Base-by-base conservation (phyloP, 495 filamentous ascomycete genomes). In the Podospora fimiseda region DNA sequence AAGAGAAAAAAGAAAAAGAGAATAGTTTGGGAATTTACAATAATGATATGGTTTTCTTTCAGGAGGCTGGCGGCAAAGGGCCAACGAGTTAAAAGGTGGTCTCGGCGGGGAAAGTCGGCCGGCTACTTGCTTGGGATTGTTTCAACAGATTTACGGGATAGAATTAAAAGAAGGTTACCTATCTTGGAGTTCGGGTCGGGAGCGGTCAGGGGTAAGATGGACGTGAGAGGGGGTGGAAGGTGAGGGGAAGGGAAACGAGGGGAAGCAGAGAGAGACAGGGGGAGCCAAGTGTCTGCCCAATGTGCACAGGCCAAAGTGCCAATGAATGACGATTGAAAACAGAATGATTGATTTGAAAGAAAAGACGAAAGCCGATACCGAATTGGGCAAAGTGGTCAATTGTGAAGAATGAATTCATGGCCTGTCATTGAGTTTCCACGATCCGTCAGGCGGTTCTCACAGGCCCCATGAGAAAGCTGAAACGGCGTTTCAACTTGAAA, bases 171-270 rank as follows among this genome's bases (percentile, higher is more conserved):
- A n/a, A n/a, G n/a, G n/a, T n/a, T n/a, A n/a, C n/a, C n/a, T n/a
- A 18, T 18, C 39, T 41, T n/a, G 39, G 39, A n/a, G 39, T 18
- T 41, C 39, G 39, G 39, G 16, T 41, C 39, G 33, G n/a, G 19
- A 18, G 9, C 24, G 9, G 20, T 21, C 39, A 50, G 39, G 45
- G 52, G 38, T 43, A 36, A 5, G 5, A n/a, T 14, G 16, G 16
- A 37, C 8, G 33, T 30, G 52, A 54, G 36, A 22, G 22, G 23
- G 39, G 48, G 41, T 56, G 53, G 48, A 56, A 55, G 48, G 37
- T 36, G 48, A 52, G 36, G 23, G 2, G 18, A 11, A 48, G 13
- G 18, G 38, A 57, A 52, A 51, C 48, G 49, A 57, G 48, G 43
- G 49, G 54, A 21, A 19, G 51, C 13, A 6, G 11, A 9, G 37